Conservation (phyloP, 163 green algal genomes). For the Scenedesmus sp. region DNA sequence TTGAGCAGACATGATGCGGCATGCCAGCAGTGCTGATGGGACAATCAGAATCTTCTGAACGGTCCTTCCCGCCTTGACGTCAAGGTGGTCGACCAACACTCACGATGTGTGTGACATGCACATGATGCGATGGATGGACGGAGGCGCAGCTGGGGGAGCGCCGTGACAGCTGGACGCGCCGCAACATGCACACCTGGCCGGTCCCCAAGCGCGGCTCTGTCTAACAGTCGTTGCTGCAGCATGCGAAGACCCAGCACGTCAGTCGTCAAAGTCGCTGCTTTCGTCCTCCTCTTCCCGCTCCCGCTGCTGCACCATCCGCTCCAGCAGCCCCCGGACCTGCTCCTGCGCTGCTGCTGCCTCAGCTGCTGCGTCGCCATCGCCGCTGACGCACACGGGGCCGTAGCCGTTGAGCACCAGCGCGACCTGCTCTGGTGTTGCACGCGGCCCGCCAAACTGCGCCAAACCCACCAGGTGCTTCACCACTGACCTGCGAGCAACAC, state of each 20-base stretch:
- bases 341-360: background rate
- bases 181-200: too few species aligned
- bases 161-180: too few species aligned
- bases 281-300: conserved; percentile 40
- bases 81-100: too few species aligned
- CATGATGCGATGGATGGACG: too few species aligned
- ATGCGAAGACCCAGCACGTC: background rate
- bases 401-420: conserved; percentile 65
- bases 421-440: conserved; percentile 81
- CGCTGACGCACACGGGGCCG: conserved; percentile 20
- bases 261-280: conserved; percentile 50
- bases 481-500: background rate
- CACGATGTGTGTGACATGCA: too few species aligned
- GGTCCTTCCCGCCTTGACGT: too few species aligned
- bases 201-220: too few species aligned
- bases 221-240: conserved; percentile 8
- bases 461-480: conserved; percentile 83
- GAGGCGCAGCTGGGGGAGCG: too few species aligned
- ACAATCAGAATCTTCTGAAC: too few species aligned
- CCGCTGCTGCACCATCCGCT: conserved; percentile 50
- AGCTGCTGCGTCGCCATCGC: background rate
- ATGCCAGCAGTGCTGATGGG: too few species aligned
- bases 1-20: too few species aligned
- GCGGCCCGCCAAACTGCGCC: conserved; percentile 77
- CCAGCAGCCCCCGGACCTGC: conserved; percentile 33